Conservation (phyloP, 106 monocot genomes). For the Phalaenopsis equestris region DNA sequence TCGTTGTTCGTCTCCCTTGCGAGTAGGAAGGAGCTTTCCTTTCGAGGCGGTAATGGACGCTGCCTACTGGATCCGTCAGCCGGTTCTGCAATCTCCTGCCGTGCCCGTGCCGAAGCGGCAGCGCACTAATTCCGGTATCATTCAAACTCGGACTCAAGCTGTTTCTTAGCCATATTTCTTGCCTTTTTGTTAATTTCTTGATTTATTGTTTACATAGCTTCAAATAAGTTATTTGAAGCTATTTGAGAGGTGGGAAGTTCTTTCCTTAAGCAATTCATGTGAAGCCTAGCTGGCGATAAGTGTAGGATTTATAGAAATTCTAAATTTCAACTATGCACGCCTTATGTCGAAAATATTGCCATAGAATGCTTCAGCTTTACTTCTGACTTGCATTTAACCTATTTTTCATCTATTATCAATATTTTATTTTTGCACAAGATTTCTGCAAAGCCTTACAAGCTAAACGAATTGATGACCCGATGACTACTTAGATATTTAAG, state of each 20-base stretch:
- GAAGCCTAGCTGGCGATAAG: not conserved
- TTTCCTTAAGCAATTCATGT: not conserved
- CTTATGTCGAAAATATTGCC: not conserved
- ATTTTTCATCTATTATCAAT: not conserved
- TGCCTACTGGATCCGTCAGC: not conserved
- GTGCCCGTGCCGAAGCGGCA: not conserved
- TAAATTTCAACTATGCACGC: not conserved
- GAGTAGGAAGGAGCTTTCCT: not conserved
- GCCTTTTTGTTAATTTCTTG: not conserved
- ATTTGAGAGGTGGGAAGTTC: not conserved
- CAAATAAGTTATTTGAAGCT: not conserved
- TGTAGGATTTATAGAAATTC: not conserved
- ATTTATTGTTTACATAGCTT: not conserved
- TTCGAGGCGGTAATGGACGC: not conserved
- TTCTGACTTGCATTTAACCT: not conserved
- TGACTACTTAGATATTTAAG: too few relatives aligned
- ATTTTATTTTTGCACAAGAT: not conserved
- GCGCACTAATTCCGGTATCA: slow-evolving; percentile 5
- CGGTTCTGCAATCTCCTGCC: not conserved
- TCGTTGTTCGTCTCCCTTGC: not conserved
- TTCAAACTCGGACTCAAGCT: not conserved
- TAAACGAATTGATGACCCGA: too few relatives aligned
- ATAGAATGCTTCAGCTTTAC: not conserved
- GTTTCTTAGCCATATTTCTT: not conserved
- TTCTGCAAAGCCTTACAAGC: not conserved